Percentiles rank a stretch among this genome's conserved stretches.
phyloP scores from a whole-genome alignment of 2,329 filamentous ascomycete species.

The Mycocentrospora acerina region DNA sequence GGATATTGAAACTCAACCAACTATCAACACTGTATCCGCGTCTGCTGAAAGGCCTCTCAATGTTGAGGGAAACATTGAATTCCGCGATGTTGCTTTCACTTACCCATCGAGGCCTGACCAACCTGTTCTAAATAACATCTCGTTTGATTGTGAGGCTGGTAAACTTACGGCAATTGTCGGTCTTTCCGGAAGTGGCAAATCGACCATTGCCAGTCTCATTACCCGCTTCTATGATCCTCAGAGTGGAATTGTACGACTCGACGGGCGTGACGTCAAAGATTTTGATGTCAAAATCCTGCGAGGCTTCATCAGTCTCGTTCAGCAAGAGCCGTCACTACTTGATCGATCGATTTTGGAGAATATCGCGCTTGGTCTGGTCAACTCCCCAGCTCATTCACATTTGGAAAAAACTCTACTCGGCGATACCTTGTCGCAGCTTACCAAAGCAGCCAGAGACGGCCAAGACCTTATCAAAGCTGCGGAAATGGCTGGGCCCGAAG shows the following conservation, averaged over 20 bases:
- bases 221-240: conserved; percentile 45
- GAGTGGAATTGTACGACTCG: conserved; percentile 59
- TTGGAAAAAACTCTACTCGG: conserved; percentile 53
- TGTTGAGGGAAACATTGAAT: conserved; percentile 51
- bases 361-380: conserved; percentile 54
- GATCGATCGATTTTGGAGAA: conserved; percentile 57
- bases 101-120: conserved; percentile 46
- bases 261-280: conserved; percentile 50
- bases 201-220: conserved; percentile 43
- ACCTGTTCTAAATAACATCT: conserved; percentile 42
- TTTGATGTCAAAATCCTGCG: conserved; percentile 42
- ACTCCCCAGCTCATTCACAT: conserved; percentile 40
- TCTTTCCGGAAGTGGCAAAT: conserved; percentile 46
- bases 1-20: conserved; percentile 56
- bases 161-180: conserved; percentile 48
- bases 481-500: conserved; percentile 17
- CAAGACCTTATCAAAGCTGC: conserved; percentile 44
- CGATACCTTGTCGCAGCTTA: conserved; percentile 53
- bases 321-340: conserved; percentile 55
- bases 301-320: conserved; percentile 47
- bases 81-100: conserved; percentile 44
- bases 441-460: conserved; percentile 55
- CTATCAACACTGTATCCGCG: conserved; percentile 41
- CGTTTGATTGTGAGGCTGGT: conserved; percentile 40
- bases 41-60: conserved; percentile 24